Evolutionary conservation across 306 rosid species (phyloP), one percentile per base, ranked within the genome.

Genomic region (Cucumis sativus): DNA sequence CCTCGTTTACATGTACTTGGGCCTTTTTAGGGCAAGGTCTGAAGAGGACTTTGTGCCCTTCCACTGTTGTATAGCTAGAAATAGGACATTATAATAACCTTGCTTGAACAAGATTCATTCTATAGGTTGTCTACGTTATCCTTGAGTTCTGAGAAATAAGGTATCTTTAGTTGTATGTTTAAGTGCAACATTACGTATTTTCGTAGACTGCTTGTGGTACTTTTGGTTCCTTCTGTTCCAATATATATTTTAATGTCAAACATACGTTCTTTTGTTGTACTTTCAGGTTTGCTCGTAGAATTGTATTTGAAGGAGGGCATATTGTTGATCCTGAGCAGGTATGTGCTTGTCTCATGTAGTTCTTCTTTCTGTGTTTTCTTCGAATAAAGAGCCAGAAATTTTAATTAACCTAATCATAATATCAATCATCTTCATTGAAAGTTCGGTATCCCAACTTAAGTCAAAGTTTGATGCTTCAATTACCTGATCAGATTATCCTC

Each of bases 231-330:
- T 7, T 47, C 17, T 25, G 20, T 71, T 47, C 45, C 43, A 14
- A 20, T 75, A 12, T 75, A 12, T 58, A 8, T 75, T 54, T 33
- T 33, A 56, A 69, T 51, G 66, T 43, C 49, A 25, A 57, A 71
- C 60, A 71, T 33, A 37, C 47, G 52, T 51, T 81, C 60, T 28
- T 8, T 65, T 39, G 64, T 73, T 82, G 21, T 77, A 74, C 72
- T 40, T 77, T 80, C 90, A 96, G 99, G 84, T 88, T 86, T 83
- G 83, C 84, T 80, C 84, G 98, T 83, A 92, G 99, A 87, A 89
- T 92, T 81, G 92, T 91, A 74, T 96, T 96, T 68, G 99, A 96
- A 87, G 99, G 99, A 84, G 97, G 98, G 79, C 99, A 92, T 87
- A 92, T 92, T 79, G 97, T 85, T 54, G 99, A 96, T 73, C 98